Percentiles rank a stretch among this genome's conserved stretches.
Conservation (phyloP, 768 basidiomycete species). For the Kwoniella botswanensis region DNA sequence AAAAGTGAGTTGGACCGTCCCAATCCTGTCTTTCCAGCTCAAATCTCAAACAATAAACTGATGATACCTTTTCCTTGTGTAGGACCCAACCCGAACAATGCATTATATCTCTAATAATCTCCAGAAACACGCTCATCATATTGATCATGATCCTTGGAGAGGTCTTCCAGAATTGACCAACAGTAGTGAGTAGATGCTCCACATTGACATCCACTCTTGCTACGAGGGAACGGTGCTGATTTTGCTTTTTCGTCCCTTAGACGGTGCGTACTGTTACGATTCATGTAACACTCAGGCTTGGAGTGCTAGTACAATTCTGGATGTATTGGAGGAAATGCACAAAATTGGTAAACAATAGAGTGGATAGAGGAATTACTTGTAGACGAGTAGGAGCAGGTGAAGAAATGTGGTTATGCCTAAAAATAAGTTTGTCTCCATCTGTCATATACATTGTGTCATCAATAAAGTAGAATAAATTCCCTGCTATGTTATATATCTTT, state of each 20-base stretch:
- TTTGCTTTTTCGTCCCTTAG: slow-evolving; percentile 35
- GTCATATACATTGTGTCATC: neutral
- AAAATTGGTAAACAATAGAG: slow-evolving; percentile 31
- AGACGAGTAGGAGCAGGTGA: neutral
- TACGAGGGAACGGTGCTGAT: neutral
- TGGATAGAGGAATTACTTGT: neutral
- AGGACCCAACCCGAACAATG: slow-evolving; percentile 74
- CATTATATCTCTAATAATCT: slow-evolving; percentile 79
- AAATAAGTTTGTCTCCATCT: neutral
- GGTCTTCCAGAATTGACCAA: slow-evolving; percentile 79
- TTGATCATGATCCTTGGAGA: slow-evolving; percentile 83
- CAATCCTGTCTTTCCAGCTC: neutral
- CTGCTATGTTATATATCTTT: slow-evolving; percentile 10
- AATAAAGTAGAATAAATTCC: neutral
- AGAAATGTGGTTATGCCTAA: neutral
- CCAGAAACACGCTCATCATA: slow-evolving; percentile 72
- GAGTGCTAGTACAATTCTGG: slow-evolving; percentile 90
- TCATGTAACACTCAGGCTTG: slow-evolving; percentile 95
- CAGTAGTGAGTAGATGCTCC: slow-evolving; percentile 36
- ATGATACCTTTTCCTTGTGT: too few species aligned
- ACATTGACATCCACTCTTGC: too few species aligned
- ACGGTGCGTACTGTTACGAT: slow-evolving; percentile 81
- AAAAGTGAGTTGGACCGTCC: slow-evolving; percentile 62
- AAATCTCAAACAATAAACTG: neutral
- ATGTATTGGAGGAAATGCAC: slow-evolving; percentile 81